Evolutionary conservation across 306 rosid genomes (phyloP).

Genomic region (Vigna mungo): DNA sequence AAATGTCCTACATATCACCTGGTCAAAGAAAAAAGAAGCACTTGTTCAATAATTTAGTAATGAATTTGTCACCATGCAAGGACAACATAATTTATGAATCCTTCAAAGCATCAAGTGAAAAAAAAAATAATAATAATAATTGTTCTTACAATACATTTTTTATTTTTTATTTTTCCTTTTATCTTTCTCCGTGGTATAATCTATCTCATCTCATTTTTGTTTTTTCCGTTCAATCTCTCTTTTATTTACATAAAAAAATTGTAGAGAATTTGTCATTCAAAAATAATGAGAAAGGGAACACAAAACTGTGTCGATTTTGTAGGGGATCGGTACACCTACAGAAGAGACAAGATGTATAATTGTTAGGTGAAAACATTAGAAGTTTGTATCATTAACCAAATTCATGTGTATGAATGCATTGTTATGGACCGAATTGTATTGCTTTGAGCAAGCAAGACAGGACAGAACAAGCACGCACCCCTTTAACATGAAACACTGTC

Average conservation of each 20-base stretch:
- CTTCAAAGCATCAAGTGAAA: slow-evolving; percentile 10
- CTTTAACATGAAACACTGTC: slow-evolving; percentile 45
- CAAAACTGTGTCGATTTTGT: slow-evolving; percentile 8
- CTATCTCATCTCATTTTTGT: background rate
- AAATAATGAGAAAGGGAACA: background rate
- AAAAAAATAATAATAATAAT: too few relatives aligned
- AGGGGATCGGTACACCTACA: slow-evolving; percentile 32
- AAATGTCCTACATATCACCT: background rate
- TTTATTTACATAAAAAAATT: background rate
- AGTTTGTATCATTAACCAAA: slow-evolving; percentile 49
- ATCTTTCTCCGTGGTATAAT: background rate
- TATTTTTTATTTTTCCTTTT: background rate
- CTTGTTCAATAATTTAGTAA: slow-evolving; percentile 29
- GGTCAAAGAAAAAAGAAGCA: slow-evolving; percentile 18
- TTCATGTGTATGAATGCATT: slow-evolving; percentile 40
- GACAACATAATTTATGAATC: slow-evolving; percentile 40
- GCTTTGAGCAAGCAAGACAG: slow-evolving; percentile 36
- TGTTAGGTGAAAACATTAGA: slow-evolving; percentile 43
- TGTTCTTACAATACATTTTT: background rate
- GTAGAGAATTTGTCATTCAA: background rate
- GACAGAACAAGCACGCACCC: slow-evolving; percentile 44
- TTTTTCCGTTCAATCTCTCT: background rate
- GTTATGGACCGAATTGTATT: slow-evolving; percentile 4
- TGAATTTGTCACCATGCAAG: slow-evolving; percentile 43
- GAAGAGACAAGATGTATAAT: slow-evolving; percentile 44